Evolutionary conservation across 768 basidiomycete genomes (phyloP), one percentile per base, ranked within the genome.

Genomic region (Mrakia blollopis): DNA sequence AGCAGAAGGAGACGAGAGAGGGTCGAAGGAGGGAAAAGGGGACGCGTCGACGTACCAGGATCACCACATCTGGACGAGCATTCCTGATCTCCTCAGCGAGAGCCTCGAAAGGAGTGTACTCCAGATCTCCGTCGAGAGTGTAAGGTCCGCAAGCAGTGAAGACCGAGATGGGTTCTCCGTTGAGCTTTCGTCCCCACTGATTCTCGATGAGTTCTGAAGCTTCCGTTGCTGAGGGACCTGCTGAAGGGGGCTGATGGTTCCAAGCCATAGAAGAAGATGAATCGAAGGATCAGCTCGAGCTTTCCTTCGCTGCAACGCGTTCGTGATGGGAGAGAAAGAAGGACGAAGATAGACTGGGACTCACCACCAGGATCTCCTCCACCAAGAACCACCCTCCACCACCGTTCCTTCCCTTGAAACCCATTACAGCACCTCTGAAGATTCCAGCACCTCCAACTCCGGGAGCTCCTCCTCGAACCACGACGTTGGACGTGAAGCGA

Each of bases 361-460:
- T 82, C 81, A 98, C 96, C 79, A 89, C 85, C 52, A 97, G 83
- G 13, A 96, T 85, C 80, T 98, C 94, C 35, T 88, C 88, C 0
- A 91, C 95, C 14, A 89, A 86, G 81, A 98, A 98, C 85, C 89
- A 89, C 3, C 89, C 91, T 8, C 92, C 94, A 2, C 94, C 92
- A 0, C 94, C 94, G 83, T 98, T 98, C 82, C 88, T 88, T 0
- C 97, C 97, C 78, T 89, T 92, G 44, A 98, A 81, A 0, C 91
- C 94, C 1, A 91, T 91, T 72, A 98, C 89, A 39, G 90, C 90
- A 5, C 97, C 97, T 7, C 94, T 93, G 81, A 95, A 98, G 60
- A 98, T 82, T 0, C 92, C 90, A 14, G 90, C 84, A 0, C 89
- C 89, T 23, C 87, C 88, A 14, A 88, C 85, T 16, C 91, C 92